A percentile compares a stretch with the other conserved stretches of the same genome.
Conservation (phyloP, 805 yeast species). For the Candida koratica region DNA sequence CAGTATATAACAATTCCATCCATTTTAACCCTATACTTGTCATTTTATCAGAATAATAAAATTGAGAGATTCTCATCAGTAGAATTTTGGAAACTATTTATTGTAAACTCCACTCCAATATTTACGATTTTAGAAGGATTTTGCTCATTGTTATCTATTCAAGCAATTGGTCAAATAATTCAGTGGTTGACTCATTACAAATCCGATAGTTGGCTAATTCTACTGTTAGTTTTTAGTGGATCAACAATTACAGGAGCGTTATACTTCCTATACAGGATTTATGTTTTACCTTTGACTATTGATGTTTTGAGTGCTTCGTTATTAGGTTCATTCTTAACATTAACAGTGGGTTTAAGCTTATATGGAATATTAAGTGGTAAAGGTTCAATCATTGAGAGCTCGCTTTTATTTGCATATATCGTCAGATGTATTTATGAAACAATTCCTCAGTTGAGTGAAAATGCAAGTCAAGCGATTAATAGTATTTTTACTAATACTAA, state of each 20-base stretch:
- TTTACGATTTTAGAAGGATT: constrained; percentile 91
- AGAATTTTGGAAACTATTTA: constrained; percentile 64
- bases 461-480: constrained; percentile 23
- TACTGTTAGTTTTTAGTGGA: constrained; percentile 68
- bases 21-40: constrained; percentile 63
- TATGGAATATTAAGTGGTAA: constrained; percentile 79
- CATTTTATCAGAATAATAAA: constrained; percentile 39
- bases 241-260: constrained; percentile 70
- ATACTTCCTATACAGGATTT: constrained; percentile 78
- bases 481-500: constrained; percentile 15
- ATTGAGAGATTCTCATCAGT: constrained; percentile 23
- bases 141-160: constrained; percentile 87
- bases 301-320: constrained; percentile 75
- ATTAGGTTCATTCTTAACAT: constrained; percentile 79
- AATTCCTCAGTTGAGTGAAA: constrained; percentile 77
- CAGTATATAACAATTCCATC: constrained; percentile 86
- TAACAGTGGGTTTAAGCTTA: constrained; percentile 67
- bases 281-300: constrained; percentile 67
- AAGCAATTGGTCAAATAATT: constrained; percentile 81
- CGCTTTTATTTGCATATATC: constrained; percentile 81
- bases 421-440: constrained; percentile 92
- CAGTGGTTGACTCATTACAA: constrained; percentile 59
- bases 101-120: constrained; percentile 80
- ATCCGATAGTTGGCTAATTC: constrained; percentile 77
- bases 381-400: constrained; percentile 89